phyloP scores from a whole-genome alignment of 2,329 filamentous ascomycete genomes.

The Fusarium compactum region DNA sequence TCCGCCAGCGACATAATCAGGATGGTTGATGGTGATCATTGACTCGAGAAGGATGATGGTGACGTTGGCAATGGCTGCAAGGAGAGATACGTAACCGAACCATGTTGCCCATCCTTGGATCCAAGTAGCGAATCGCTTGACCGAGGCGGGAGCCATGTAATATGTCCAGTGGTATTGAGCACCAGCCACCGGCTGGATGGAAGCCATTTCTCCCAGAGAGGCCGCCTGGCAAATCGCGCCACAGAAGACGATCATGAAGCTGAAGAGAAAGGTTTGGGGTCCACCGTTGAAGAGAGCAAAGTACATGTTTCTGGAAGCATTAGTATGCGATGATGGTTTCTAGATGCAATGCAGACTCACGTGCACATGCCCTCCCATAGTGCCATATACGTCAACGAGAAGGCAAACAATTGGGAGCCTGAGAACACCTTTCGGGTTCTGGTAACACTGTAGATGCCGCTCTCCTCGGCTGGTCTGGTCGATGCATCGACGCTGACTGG shows the following conservation, averaged over 20 bases:
- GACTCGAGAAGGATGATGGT: constrained; percentile 46
- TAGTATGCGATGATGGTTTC: neutral
- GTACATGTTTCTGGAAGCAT: constrained; percentile 40
- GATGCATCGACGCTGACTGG: constrained; percentile 30
- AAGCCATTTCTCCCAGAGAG: constrained; percentile 44
- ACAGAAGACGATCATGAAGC: constrained; percentile 45
- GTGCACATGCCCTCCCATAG: constrained; percentile 46
- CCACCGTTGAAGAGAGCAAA: constrained; percentile 45
- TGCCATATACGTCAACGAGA: constrained; percentile 44
- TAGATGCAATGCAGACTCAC: constrained; percentile 5
- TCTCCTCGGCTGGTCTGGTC: constrained; percentile 15
- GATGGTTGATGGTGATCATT: constrained; percentile 44
- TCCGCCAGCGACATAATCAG: constrained; percentile 38
- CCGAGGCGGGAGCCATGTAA: constrained; percentile 35
- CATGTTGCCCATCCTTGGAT: constrained; percentile 45
- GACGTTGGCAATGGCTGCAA: constrained; percentile 45
- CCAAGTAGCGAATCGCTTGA: constrained; percentile 43
- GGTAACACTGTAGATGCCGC: constrained; percentile 38
- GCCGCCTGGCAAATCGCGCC: constrained; percentile 43
- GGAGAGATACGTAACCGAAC: constrained; percentile 43
- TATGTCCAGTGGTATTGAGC: constrained; percentile 45
- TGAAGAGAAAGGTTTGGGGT: constrained; percentile 44
- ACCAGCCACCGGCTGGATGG: constrained; percentile 41
- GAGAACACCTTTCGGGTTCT: constrained; percentile 44
- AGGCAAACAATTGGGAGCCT: constrained; percentile 44